phyloP scores from a whole-genome alignment of 116 monocot species.

The Zostera marina region DNA sequence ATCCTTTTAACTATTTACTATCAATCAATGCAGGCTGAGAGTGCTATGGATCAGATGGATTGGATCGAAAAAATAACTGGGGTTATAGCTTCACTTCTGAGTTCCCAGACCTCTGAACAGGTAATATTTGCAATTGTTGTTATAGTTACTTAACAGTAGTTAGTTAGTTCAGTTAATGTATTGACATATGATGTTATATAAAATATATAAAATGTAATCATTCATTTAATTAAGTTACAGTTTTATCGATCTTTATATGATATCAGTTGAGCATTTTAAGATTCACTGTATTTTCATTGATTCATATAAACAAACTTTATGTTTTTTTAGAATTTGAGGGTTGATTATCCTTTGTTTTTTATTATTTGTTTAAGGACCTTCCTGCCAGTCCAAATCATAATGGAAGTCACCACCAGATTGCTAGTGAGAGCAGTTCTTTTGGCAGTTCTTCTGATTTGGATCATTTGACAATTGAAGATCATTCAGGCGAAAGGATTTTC shows the following conservation, averaged over 20 bases:
- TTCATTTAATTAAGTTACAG: no score
- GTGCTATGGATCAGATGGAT: constrained; percentile 97
- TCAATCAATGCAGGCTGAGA: constrained; percentile 62
- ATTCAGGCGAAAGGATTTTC: constrained; percentile 32
- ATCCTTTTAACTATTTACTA: background rate
- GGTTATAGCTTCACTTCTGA: constrained; percentile 95
- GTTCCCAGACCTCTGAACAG: constrained; percentile 90
- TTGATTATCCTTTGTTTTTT: background rate
- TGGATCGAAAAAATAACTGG: constrained; percentile 99
- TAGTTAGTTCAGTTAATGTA: no score
- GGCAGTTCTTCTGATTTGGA: constrained; percentile 73
- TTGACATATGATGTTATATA: no score
- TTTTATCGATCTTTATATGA: no score
- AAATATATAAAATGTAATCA: no score
- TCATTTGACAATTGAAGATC: constrained; percentile 46
- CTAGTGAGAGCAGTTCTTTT: constrained; percentile 83
- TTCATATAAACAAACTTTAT: constrained; percentile 6
- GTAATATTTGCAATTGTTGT: no score
- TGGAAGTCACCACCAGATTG: constrained; percentile 36
- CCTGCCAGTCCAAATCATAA: constrained; percentile 47
- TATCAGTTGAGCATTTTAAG: no score
- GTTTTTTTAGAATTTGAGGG: background rate
- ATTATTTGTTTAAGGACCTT: constrained; percentile 24
- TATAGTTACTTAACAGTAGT: no score
- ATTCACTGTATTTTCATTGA: no score